Percentiles rank a stretch among this genome's conserved stretches.
These are phyloP conservation scores for Acrocalymma vagum DNA, from an alignment of 2,329 filamentous ascomycete genomes.

Conservation along the genomic window DNA sequence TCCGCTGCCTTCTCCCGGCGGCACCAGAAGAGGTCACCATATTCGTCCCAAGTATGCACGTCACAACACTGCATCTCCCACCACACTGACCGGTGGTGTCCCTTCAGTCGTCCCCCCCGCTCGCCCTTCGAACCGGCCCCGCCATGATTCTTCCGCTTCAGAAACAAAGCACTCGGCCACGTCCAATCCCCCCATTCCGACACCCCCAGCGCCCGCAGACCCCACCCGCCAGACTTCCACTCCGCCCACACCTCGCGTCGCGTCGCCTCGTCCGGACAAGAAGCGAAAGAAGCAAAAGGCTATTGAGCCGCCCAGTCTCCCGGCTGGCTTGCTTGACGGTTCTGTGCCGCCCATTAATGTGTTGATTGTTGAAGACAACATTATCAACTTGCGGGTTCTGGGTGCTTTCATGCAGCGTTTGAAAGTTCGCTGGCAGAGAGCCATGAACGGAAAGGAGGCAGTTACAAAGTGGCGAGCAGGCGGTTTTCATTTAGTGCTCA, in stretches of 20 bases:
- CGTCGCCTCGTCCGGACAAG: constrained; percentile 61
- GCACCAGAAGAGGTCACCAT: constrained; percentile 64
- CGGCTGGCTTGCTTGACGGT: constrained; percentile 73
- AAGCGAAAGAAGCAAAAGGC: constrained; percentile 54
- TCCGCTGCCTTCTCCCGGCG: constrained; percentile 83
- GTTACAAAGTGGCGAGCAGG: constrained; percentile 92
- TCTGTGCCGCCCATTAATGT: constrained; percentile 96
- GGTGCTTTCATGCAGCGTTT: constrained; percentile 96
- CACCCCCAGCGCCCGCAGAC: constrained; percentile 55
- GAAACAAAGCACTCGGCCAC: constrained; percentile 52
- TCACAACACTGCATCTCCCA: constrained; percentile 84
- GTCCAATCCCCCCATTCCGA: constrained; percentile 63
- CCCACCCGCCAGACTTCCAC: constrained; percentile 51
- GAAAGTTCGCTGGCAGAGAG: constrained; percentile 97
- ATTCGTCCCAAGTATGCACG: constrained; percentile 71
- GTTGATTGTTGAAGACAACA: constrained; percentile 97
- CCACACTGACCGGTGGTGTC: constrained; percentile 58
- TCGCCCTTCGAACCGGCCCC: constrained; percentile 41
- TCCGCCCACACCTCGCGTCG: constrained; percentile 58
- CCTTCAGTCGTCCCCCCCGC: constrained; percentile 51
- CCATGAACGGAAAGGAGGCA: constrained; percentile 92
- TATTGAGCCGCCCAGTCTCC: constrained; percentile 51
- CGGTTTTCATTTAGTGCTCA: constrained; percentile 94
- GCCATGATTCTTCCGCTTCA: constrained; percentile 52
- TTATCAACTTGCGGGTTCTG: constrained; percentile 92